Conservation (phyloP, 2,329 filamentous ascomycete genomes). For the Alternaria atra region DNA sequence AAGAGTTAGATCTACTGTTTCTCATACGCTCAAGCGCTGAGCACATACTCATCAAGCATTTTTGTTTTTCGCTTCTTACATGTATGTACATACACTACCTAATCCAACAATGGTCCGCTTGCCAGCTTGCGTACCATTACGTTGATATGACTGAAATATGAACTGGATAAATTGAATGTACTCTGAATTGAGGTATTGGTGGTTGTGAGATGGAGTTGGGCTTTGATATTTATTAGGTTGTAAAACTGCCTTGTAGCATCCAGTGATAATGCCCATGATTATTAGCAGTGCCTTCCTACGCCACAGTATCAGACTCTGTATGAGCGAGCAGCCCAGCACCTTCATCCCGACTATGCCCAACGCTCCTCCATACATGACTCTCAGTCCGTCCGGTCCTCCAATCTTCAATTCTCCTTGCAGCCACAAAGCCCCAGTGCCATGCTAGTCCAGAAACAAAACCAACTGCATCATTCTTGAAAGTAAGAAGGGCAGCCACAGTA, state of each 20-base stretch:
- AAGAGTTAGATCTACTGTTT: slow-evolving; percentile 11
- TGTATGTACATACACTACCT: slow-evolving; percentile 9
- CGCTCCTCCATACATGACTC: slow-evolving; percentile 37
- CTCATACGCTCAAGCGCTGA: slow-evolving; percentile 13
- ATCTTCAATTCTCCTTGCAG: slow-evolving; percentile 33
- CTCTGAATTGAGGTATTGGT: not conserved
- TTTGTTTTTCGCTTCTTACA: not conserved
- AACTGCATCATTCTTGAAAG: slow-evolving; percentile 88
- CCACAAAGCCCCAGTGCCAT: slow-evolving; percentile 74
- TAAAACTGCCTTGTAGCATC: not conserved
- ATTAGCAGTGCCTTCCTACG: not conserved
- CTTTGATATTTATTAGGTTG: not conserved
- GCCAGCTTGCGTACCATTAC: slow-evolving; percentile 4
- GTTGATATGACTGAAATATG: slow-evolving; percentile 2
- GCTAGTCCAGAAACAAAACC: slow-evolving; percentile 85
- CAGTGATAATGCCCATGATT: not conserved
- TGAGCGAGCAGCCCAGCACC: slow-evolving; percentile 34
- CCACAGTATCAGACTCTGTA: slow-evolving; percentile 39
- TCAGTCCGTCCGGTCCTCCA: slow-evolving; percentile 32
- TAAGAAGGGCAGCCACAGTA: slow-evolving; percentile 81
- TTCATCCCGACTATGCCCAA: slow-evolving; percentile 30
- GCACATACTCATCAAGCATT: slow-evolving; percentile 10
- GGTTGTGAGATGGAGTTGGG: not conserved
- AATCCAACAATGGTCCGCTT: slow-evolving; percentile 7
- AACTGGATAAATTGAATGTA: not conserved